Evolutionary conservation across 2,329 filamentous ascomycete species (phyloP).

Genomic region (Fonsecaea pedrosoi): DNA sequence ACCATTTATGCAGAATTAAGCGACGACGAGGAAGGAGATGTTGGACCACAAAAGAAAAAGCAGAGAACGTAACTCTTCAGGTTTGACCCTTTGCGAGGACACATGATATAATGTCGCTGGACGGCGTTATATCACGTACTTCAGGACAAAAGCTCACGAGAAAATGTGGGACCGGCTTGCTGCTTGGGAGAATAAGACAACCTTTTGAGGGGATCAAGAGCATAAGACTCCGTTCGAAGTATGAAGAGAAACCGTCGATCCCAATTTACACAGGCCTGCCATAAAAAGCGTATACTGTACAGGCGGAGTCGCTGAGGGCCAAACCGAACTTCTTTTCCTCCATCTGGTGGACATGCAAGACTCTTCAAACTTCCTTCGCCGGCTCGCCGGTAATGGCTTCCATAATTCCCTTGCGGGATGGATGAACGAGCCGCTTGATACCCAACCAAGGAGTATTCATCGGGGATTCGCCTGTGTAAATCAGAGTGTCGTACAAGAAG

Average conservation of each 20-base stretch:
- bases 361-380: conserved; percentile 32
- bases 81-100: too few relatives aligned
- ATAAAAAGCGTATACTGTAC: neutral
- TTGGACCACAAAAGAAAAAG: conserved; percentile 70
- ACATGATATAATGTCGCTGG: too few relatives aligned
- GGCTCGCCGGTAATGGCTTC: conserved; percentile 35
- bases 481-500: conserved; percentile 65
- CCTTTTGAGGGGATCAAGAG: neutral
- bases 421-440: conserved; percentile 55
- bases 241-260: neutral
- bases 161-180: neutral
- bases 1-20: conserved; percentile 89
- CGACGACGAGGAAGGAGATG: conserved; percentile 80
- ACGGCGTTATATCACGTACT: too few relatives aligned
- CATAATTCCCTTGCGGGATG: conserved; percentile 33
- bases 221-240: neutral
- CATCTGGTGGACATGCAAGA: neutral
- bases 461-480: conserved; percentile 69
- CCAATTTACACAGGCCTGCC: neutral
- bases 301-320: neutral
- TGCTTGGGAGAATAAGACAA: neutral
- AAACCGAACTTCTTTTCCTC: neutral
- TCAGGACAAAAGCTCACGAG: too few relatives aligned
- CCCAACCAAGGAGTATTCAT: conserved; percentile 69
- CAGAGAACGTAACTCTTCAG: conserved; percentile 43